Evolutionary conservation across 2,329 filamentous ascomycete genomes (phyloP).

Genomic region (Claviceps quebecensis): DNA sequence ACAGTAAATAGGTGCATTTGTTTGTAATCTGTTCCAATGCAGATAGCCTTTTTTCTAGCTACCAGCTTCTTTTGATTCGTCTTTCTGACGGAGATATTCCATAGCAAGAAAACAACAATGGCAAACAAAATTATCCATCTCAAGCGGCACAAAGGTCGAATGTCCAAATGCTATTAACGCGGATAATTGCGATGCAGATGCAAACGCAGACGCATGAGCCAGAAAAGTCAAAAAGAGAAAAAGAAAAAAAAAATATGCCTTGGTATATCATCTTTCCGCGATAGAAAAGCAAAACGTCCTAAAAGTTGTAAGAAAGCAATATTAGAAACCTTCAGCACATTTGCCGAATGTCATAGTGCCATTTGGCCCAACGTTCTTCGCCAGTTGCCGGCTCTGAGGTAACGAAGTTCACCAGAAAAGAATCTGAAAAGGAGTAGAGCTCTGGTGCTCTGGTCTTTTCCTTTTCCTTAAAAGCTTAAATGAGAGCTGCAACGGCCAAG

Average conservation of each 20-base stretch:
- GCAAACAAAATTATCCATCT: neutral
- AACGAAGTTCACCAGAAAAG: too few species aligned
- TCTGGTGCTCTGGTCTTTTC: neutral
- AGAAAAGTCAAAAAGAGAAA: neutral
- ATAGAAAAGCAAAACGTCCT: neutral
- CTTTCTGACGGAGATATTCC: neutral
- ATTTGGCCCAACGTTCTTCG: too few species aligned
- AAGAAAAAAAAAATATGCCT: neutral
- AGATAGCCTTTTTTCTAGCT: conserved; percentile 1
- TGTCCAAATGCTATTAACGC: conserved; percentile 1
- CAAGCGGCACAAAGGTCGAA: neutral
- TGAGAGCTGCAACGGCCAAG: conserved; percentile 14
- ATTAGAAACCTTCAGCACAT: neutral
- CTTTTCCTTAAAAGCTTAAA: conserved; percentile 9
- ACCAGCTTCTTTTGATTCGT: neutral
- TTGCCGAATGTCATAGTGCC: neutral
- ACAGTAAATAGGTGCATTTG: neutral
- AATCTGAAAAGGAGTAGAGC: too few species aligned
- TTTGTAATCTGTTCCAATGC: neutral
- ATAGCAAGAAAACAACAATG: neutral
- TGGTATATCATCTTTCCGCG: neutral
- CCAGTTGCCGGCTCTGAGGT: neutral
- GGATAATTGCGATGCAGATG: neutral
- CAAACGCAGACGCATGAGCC: neutral
- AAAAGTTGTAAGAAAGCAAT: neutral